Evolutionary conservation across 768 basidiomycete genomes (phyloP).

Genomic region (Suillus subalutaceus): DNA sequence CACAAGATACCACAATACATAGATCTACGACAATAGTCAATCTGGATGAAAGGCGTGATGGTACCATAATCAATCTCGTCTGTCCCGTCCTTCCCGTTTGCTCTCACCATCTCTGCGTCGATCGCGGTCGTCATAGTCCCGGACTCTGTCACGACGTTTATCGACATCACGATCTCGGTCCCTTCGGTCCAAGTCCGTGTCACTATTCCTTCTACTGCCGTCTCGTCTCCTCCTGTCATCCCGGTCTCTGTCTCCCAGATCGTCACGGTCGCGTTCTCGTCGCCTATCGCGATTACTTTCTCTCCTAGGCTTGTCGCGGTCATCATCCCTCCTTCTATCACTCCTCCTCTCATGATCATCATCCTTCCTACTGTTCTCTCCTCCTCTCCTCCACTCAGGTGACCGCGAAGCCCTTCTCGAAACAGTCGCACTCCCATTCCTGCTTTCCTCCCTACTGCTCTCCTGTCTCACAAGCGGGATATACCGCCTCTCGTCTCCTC

Average conservation of each 20-base stretch:
- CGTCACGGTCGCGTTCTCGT: conserved; percentile 36
- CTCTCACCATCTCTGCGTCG: conserved; percentile 10
- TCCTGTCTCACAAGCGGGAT: conserved; percentile 82
- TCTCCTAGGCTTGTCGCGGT: conserved; percentile 9
- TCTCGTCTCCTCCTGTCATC: conserved; percentile 31
- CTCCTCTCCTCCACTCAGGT: conserved; percentile 34
- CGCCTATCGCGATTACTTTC: conserved; percentile 26
- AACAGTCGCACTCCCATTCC: conserved; percentile 41
- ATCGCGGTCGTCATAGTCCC: conserved; percentile 26
- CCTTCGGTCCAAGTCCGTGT: conserved; percentile 30
- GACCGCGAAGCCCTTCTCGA: conserved; percentile 58
- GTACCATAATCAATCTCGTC: background rate
- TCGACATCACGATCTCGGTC: conserved; percentile 27
- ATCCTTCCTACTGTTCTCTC: conserved; percentile 13
- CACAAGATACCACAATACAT: background rate
- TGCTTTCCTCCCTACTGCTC: conserved; percentile 38
- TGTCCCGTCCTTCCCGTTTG: conserved; percentile 17
- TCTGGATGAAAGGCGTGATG: background rate
- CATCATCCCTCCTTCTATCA: conserved; percentile 18
- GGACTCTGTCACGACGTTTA: conserved; percentile 36
- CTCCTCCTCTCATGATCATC: conserved; percentile 21
- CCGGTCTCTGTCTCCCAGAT: conserved; percentile 23
- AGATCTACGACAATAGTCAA: background rate
- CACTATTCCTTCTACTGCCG: conserved; percentile 29
- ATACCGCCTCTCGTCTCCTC: conserved; percentile 70